Conservation (phyloP, 306 rosid genomes). For the Malus orientalis region DNA sequence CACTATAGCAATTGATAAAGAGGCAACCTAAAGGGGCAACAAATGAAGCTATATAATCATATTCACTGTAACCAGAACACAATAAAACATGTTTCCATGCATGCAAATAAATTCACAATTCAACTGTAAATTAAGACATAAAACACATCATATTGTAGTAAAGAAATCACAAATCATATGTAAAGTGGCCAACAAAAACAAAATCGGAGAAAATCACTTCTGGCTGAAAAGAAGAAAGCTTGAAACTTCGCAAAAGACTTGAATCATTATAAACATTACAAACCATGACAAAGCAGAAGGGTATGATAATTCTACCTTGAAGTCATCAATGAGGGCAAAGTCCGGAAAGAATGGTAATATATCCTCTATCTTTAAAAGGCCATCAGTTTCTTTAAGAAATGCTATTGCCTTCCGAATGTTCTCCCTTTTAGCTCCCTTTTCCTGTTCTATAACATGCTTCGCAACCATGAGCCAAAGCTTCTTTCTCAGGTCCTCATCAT, state of each 20-base stretch:
- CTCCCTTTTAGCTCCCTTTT: slow-evolving; percentile 95
- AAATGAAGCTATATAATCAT: no score
- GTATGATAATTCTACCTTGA: slow-evolving; percentile 47
- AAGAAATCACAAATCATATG: not conserved
- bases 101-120: not conserved
- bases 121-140: not conserved
- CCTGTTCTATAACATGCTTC: slow-evolving; percentile 89
- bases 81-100: not conserved
- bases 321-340: slow-evolving; percentile 94
- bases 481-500: slow-evolving; percentile 95
- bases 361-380: slow-evolving; percentile 92
- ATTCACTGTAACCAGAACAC: no score
- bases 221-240: not conserved
- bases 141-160: not conserved
- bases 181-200: not conserved
- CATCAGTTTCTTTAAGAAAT: slow-evolving; percentile 97
- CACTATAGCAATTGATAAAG: not conserved
- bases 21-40: not conserved
- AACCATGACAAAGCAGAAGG: not conserved
- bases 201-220: not conserved
- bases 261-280: not conserved
- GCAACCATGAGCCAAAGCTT: slow-evolving; percentile 99
- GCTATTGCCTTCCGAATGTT: slow-evolving; percentile 96
- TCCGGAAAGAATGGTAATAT: slow-evolving; percentile 96
- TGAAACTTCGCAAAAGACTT: not conserved